Conservation (phyloP, 2,329 filamentous ascomycete genomes). For the Podosphaera aphanis region DNA sequence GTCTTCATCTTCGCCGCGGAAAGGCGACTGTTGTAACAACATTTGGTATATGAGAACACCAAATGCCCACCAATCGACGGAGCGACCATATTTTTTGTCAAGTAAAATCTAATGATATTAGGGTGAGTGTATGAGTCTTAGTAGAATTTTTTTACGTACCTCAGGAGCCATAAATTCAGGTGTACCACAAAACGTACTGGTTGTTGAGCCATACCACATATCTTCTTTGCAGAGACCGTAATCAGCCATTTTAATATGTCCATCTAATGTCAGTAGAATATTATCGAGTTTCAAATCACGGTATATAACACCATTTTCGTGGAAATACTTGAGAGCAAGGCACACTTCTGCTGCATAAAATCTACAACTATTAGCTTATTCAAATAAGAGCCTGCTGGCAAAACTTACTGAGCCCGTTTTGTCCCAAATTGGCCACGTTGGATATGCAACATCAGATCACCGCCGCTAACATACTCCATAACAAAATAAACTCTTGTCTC, state of each 20-base stretch:
- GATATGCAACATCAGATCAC: slow-evolving; percentile 97
- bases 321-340: slow-evolving; percentile 93
- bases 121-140: slow-evolving; percentile 4
- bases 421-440: slow-evolving; percentile 89
- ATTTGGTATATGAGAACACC: slow-evolving; percentile 98
- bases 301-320: slow-evolving; percentile 97
- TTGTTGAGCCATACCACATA: slow-evolving; percentile 97
- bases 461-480: slow-evolving; percentile 97
- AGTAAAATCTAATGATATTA: slow-evolving; percentile 49
- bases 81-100: slow-evolving; percentile 93
- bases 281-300: slow-evolving; percentile 63
- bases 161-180: slow-evolving; percentile 99
- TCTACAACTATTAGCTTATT: slow-evolving; percentile 21
- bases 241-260: slow-evolving; percentile 96
- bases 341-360: slow-evolving; percentile 98
- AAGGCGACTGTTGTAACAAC: slow-evolving; percentile 94
- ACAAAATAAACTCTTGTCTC: slow-evolving; percentile 97
- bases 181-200: slow-evolving; percentile 97
- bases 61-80: slow-evolving; percentile 99
- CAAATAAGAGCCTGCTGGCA: neutral
- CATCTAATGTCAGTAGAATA: slow-evolving; percentile 81
- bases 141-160: slow-evolving; percentile 25
- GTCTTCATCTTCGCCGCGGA: slow-evolving; percentile 95
- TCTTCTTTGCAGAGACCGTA: slow-evolving; percentile 98
- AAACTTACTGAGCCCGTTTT: slow-evolving; percentile 73